Percentiles rank a stretch among this genome's conserved stretches.
phyloP scores from a whole-genome alignment of 1,284 basidiomycete species.

The Melampsora occidentalis region DNA sequence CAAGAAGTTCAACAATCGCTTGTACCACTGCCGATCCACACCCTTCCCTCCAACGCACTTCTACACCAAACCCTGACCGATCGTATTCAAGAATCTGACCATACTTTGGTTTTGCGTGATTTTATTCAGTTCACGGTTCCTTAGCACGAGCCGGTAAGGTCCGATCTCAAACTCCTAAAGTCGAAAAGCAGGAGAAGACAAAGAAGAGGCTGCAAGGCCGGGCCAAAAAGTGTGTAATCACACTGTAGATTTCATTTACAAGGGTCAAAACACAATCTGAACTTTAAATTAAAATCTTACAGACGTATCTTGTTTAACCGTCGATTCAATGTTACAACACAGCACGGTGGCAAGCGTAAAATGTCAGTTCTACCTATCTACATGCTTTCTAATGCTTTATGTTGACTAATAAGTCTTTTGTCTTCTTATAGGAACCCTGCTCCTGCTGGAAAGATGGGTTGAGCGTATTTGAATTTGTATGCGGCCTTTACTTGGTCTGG shows the following conservation, averaged over 20 bases:
- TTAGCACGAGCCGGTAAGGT: slow-evolving; percentile 56
- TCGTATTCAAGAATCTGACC: neutral
- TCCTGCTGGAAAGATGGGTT: slow-evolving; percentile 39
- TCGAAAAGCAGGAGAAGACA: slow-evolving; percentile 54
- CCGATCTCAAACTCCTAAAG: slow-evolving; percentile 55
- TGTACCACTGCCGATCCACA: neutral
- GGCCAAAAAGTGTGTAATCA: slow-evolving; percentile 31
- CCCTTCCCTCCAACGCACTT: neutral
- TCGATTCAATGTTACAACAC: slow-evolving; percentile 28
- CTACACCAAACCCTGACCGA: neutral
- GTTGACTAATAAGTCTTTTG: neutral
- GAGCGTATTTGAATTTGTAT: neutral
- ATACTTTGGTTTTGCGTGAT: neutral
- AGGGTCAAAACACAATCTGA: neutral
- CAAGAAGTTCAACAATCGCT: neutral
- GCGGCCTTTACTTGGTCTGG: too few relatives aligned
- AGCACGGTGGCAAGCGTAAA: slow-evolving; percentile 35
- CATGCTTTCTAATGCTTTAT: neutral
- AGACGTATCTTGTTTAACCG: slow-evolving; percentile 34
- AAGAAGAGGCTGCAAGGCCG: slow-evolving; percentile 47
- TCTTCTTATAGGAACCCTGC: slow-evolving; percentile 25
- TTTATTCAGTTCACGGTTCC: slow-evolving; percentile 52
- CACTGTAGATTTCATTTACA: too few relatives aligned
- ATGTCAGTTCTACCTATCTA: slow-evolving; percentile 6
- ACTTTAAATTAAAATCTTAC: neutral